These are phyloP conservation scores for Priceomyces carsonii DNA, from an alignment of 805 yeast species.

Conservation along the genomic window DNA sequence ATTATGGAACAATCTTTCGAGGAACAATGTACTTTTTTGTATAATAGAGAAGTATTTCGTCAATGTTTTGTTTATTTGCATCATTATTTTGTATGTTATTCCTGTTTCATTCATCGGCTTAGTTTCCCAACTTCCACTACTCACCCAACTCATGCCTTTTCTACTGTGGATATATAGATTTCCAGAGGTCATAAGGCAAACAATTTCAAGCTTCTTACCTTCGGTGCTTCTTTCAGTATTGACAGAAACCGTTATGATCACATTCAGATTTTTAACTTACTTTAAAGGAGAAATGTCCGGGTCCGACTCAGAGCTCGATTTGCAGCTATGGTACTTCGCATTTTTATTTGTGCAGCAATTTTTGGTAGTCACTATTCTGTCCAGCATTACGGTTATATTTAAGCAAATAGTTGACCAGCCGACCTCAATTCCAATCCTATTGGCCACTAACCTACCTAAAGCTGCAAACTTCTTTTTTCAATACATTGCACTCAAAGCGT, in stretches of 20 bases:
- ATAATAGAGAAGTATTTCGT: constrained; percentile 45
- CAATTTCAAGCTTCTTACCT: constrained; percentile 65
- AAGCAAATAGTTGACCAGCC: constrained; percentile 69
- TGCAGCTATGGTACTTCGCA: constrained; percentile 75
- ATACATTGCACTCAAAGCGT: constrained; percentile 70
- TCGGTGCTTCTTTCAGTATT: constrained; percentile 63
- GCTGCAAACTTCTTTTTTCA: constrained; percentile 86
- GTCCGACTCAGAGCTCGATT: constrained; percentile 62
- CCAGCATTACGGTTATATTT: constrained; percentile 67
- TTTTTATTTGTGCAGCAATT: constrained; percentile 83
- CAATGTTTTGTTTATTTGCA: constrained; percentile 42
- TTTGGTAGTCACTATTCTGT: constrained; percentile 79
- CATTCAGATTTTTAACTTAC: constrained; percentile 55
- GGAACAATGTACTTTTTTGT: constrained; percentile 35
- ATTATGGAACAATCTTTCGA: constrained; percentile 64
- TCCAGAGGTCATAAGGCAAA: constrained; percentile 54
- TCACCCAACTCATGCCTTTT: constrained; percentile 62
- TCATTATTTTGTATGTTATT: constrained; percentile 67
- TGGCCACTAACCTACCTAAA: constrained; percentile 80
- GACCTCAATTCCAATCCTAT: constrained; percentile 63
- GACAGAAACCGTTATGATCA: constrained; percentile 59
- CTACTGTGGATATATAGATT: constrained; percentile 53
- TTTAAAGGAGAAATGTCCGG: constrained; percentile 63
- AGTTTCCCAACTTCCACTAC: constrained; percentile 69
- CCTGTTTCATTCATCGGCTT: constrained; percentile 84